phyloP scores from a whole-genome alignment of 1,284 basidiomycete species.

The Boletus austroedulis region DNA sequence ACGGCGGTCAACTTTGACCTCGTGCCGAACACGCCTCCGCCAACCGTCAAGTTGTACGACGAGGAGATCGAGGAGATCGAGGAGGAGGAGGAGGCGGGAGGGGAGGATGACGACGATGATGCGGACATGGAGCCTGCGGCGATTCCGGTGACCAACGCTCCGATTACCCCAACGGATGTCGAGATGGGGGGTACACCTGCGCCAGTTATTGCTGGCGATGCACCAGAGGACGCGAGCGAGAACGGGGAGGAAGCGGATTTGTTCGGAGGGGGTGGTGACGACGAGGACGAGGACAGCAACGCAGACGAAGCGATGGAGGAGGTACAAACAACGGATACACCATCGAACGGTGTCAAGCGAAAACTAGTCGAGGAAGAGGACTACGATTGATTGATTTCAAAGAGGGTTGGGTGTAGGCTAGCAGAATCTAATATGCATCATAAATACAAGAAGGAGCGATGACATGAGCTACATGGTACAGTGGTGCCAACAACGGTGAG shows the following conservation, averaged over 20 bases:
- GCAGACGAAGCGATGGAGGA: slow-evolving; percentile 68
- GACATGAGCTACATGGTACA: not conserved
- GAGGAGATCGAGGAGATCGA: slow-evolving; percentile 75
- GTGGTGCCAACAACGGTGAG: not conserved
- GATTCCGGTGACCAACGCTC: slow-evolving; percentile 36
- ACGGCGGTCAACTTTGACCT: slow-evolving; percentile 96
- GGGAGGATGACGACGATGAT: slow-evolving; percentile 52
- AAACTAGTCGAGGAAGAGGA: slow-evolving; percentile 83
- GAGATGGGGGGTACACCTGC: slow-evolving; percentile 52
- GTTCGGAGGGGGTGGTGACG: slow-evolving; percentile 64
- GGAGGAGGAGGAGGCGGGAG: slow-evolving; percentile 34
- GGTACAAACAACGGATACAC: slow-evolving; percentile 50
- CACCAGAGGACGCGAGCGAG: slow-evolving; percentile 62
- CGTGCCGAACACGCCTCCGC: slow-evolving; percentile 81
- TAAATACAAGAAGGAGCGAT: slow-evolving; percentile 27
- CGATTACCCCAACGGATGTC: slow-evolving; percentile 58
- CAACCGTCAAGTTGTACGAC: slow-evolving; percentile 68
- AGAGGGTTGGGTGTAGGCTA: slow-evolving; percentile 7
- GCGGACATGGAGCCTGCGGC: slow-evolving; percentile 60
- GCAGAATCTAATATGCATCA: slow-evolving; percentile 26
- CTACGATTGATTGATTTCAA: slow-evolving; percentile 54
- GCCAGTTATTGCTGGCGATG: slow-evolving; percentile 40
- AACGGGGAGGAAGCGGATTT: slow-evolving; percentile 58
- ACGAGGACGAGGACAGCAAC: slow-evolving; percentile 65
- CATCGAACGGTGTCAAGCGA: slow-evolving; percentile 65